Evolutionary conservation across 2,329 filamentous ascomycete species (phyloP), one percentile per base, ranked within the genome.

Genomic region (Sarocladium strictum): DNA sequence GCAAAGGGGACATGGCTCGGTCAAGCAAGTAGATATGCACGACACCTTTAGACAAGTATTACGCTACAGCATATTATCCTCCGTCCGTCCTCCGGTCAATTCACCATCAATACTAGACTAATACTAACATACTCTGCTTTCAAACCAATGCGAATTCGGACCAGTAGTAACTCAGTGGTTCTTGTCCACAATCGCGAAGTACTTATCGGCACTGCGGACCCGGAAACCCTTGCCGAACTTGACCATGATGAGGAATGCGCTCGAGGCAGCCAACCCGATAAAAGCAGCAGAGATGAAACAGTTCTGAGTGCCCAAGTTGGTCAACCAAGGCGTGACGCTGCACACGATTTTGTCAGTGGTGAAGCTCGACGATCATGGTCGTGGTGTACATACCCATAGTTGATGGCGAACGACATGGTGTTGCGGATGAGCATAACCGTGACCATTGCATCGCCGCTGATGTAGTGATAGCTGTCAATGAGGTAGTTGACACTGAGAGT

Each of bases 301-400:
- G 55, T 75, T 74, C 40, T 74, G 70, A 26, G 69, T 66, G 0
- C 74, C 74, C 50, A 73, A 61, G 4, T 68, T 61, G 4, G 64
- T 67, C 2, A 76, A 61, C 74, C 74, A 76, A 0, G 73, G 73
- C 0, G 74, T 76, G 26, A 76, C 69, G 15, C 78, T 83, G 57
- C n/a, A n/a, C n/a, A n/a, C n/a, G n/a, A n/a, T n/a, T n/a, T n/a
- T n/a, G n/a, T n/a, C n/a, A n/a, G n/a, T n/a, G n/a, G n/a, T n/a
- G n/a, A n/a, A n/a, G n/a, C n/a, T n/a, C n/a, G n/a, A n/a, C n/a
- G n/a, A n/a, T n/a, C n/a, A n/a, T n/a, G 29, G 12, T 6, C 6
- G 29, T 32, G 12, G 29, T 7, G 29, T 7, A 23, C 40, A 5
- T 27, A 47, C 43, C 62, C 67, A 37, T 69, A 71, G 11, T 62